Percentiles rank a stretch among this genome's conserved stretches.
Evolutionary conservation across 768 basidiomycete species (phyloP).

Genomic region (Kockovaella imperatae): DNA sequence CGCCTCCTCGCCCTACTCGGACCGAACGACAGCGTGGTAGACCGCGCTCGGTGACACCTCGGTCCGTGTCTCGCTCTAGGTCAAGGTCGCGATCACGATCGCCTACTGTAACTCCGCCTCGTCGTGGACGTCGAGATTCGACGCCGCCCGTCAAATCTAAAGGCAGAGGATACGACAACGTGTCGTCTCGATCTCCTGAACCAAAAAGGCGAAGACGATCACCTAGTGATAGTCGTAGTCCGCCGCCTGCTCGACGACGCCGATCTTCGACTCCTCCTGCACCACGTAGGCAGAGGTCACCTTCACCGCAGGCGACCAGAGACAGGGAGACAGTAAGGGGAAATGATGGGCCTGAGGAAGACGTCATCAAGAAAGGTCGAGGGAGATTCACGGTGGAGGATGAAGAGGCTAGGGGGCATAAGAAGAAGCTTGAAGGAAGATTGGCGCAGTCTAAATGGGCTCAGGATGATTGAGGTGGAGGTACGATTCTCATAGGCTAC

Average conservation of each 20-base stretch:
- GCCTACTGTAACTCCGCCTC: conserved; percentile 17
- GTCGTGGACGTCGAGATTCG: conserved; percentile 1
- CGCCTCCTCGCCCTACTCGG: conserved; percentile 11
- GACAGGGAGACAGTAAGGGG: conserved; percentile 4
- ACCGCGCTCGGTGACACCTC: conserved; percentile 14
- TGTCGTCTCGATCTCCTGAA: conserved; percentile 6
- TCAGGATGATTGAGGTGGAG: too few species aligned
- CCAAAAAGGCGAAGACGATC: background rate
- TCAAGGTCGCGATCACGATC: conserved; percentile 3
- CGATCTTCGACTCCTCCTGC: too few species aligned
- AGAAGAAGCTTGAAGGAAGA: conserved; percentile 23
- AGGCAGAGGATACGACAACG: conserved; percentile 7
- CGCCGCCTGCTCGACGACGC: too few species aligned
- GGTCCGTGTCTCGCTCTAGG: background rate
- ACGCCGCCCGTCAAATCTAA: conserved; percentile 7
- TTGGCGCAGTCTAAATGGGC: conserved; percentile 19
- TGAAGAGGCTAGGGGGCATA: conserved; percentile 11
- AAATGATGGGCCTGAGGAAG: conserved; percentile 7
- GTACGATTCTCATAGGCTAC: too few species aligned
- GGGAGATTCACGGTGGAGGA: conserved; percentile 15
- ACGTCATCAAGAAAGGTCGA: conserved; percentile 12
- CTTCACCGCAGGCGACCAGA: background rate
- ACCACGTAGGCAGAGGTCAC: too few species aligned
- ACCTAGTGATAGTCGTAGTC: background rate
- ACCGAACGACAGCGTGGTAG: conserved; percentile 12